Evolutionary conservation across 2,329 filamentous ascomycete species (phyloP).

Genomic region (Talaromyces sp.): DNA sequence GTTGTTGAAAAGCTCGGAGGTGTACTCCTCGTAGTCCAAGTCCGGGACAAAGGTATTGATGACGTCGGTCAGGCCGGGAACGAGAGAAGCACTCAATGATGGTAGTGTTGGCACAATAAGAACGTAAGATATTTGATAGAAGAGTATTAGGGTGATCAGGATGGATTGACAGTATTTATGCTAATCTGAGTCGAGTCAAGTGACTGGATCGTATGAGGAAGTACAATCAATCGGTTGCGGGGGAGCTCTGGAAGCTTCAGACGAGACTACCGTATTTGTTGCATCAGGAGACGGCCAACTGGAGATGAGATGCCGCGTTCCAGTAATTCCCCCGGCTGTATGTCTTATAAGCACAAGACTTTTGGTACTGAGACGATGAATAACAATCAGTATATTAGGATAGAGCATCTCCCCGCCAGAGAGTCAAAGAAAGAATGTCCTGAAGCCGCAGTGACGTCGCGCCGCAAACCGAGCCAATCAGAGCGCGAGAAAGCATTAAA

Average conservation of each 20-base stretch:
- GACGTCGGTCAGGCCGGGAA: constrained; percentile 11
- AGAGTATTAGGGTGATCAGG: not conserved
- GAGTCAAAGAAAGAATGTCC: not conserved
- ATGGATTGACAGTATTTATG: not conserved
- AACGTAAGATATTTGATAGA: not conserved
- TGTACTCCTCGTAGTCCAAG: not conserved
- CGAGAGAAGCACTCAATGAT: not conserved
- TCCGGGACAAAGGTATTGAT: constrained; percentile 15
- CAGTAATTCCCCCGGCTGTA: not conserved
- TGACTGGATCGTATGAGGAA: constrained; percentile 3
- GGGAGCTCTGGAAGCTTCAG: not conserved
- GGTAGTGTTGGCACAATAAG: not conserved
- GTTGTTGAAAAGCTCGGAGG: not conserved
- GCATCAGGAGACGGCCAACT: not conserved
- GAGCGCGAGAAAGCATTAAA: not conserved
- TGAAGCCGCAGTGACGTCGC: not conserved
- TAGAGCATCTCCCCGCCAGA: too few relatives aligned
- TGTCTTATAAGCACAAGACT: too few relatives aligned
- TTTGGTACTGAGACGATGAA: too few relatives aligned
- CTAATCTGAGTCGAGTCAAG: not conserved
- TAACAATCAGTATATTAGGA: too few relatives aligned
- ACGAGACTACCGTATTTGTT: not conserved
- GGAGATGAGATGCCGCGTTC: not conserved
- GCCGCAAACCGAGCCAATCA: constrained; percentile 1
- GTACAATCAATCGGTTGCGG: not conserved